These are phyloP conservation scores for Diospyros kaki DNA, from an alignment of 148 eudicot genomes.

Conservation along the genomic window DNA sequence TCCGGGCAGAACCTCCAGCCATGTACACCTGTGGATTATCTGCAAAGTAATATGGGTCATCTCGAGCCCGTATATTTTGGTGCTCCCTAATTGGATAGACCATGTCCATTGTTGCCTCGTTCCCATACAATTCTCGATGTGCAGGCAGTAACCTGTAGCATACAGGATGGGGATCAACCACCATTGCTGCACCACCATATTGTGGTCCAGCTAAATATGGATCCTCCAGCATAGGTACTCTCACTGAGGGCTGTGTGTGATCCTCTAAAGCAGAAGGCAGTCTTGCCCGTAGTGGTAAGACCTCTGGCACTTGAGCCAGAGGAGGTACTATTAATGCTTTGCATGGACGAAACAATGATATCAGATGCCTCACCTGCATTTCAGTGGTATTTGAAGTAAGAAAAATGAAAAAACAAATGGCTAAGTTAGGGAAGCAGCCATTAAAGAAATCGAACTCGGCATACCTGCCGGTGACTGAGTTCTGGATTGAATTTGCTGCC, in stretches of 20 bases:
- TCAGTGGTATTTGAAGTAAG: background rate
- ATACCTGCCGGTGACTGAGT: conserved; percentile 48
- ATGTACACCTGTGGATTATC: background rate
- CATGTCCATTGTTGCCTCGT: background rate
- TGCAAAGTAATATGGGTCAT: conserved; percentile 4
- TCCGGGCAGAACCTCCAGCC: background rate
- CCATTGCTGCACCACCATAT: conserved; percentile 8
- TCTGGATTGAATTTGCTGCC: conserved; percentile 55
- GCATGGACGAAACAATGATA: conserved; percentile 30
- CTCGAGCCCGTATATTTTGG: background rate
- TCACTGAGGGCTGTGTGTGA: conserved; percentile 8
- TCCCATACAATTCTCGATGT: conserved; percentile 3
- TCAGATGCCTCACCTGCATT: conserved; percentile 26
- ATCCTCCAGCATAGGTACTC: conserved; percentile 6
- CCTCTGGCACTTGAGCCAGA: conserved; percentile 4
- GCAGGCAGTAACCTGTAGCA: background rate
- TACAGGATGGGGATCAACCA: conserved; percentile 9
- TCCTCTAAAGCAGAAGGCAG: conserved; percentile 7
- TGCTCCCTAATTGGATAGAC: background rate
- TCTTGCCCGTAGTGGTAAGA: conserved; percentile 7
- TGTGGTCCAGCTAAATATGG: conserved; percentile 13
- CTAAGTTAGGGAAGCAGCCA: background rate
- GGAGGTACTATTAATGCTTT: conserved; percentile 15
- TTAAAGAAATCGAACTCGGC: background rate
- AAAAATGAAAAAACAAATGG: background rate